Base-by-base conservation (phyloP, 768 basidiomycete species). In the Suillus hirtellus region DNA sequence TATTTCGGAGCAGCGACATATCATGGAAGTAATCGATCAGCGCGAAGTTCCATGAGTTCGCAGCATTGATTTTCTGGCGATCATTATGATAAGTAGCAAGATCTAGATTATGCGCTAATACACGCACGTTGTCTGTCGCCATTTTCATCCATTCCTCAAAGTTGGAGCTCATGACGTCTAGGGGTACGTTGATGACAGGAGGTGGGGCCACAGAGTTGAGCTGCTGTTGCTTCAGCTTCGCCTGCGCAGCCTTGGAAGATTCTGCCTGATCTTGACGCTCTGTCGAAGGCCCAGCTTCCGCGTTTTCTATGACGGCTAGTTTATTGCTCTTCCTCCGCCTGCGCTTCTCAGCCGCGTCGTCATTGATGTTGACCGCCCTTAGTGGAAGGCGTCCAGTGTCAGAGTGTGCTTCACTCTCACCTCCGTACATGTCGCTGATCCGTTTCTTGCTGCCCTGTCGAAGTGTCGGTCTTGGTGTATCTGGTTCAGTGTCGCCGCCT, bases 111-210 rank as follows among this genome's bases (percentile, higher is more conserved):
- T 65, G 43, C 17, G 50, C n/a, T 24, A 14, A 49, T 60, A 38
- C 4, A 80, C 87, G 69, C 73, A 98, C 97, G 76, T 99, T 99
- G 73, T 99, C 96, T 2, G 96, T 99, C 1, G 96, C 95, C 88
- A 99, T 89, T 81, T 99, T 99, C 96, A 99, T 99, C 97, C 97
- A 99, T 76, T 99, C 95, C 74, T 99, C 97, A 71, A 90, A 97
- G 69, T 95, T 97, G 44, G 88, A 90, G 76, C 83, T 93, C 86
- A 93, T 92, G n/a, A 95, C 84, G 67, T 96, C 92, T 67, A 89
- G 77, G 0, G 89, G 82, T 21, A 89, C 84, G 49, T 88, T 82
- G 34, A 87, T 84, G 40, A 72, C 72, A 2, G 86, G 86, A 9
- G 86, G 80, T 43, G 81, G 79, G 43, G 83, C 82, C 3, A 89